Evolutionary conservation across 768 basidiomycete species (phyloP), one percentile per base, ranked within the genome.

Genomic region (Collybia nuda): DNA sequence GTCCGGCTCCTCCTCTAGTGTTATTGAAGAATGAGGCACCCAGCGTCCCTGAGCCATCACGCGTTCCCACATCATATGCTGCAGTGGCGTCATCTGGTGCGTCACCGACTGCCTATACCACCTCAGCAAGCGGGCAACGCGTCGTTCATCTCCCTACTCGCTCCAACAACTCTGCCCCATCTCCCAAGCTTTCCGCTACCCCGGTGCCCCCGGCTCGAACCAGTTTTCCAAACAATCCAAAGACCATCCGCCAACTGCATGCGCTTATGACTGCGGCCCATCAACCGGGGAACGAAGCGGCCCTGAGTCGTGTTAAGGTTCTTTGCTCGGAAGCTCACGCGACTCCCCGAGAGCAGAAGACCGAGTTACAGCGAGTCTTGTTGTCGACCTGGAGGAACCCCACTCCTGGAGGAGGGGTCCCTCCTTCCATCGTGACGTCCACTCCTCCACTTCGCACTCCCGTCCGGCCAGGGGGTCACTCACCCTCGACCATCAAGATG

Each of bases 351-450:
- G 76, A 76, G 15, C 63, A 65, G 37, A 77, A 77, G 56, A 75
- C 72, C 1, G 70, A 75, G 9, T 57, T 73, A n/a, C 76, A 77
- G 45, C 66, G 67, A 44, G 73, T 65, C 44, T 57, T 77, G 9
- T 56, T 77, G 11, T 62, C 66, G 2, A 75, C 72, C 54, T 77
- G 76, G 76, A 69, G 74, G 21, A 77, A 72, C 47, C 75, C 75
- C 6, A 65, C 67, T 23, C 3, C 50, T 6, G 35, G 35, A 15
- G 39, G 54, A 43, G 32, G 37, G 43, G 3, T 60, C 41, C 24
- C 47, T 52, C 9, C 54, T 35, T 38, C 48, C 26, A 21, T 51
- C 39, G 32, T 39, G 40, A 19, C 32, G 23, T 32, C 46, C 17
- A 47, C 37, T 12, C 17, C 37, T 47, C 46, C 35, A 17, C 36